Evolutionary conservation across 768 basidiomycete genomes (phyloP), one percentile per base, ranked within the genome.

Genomic region (Agaricus sinodeliciosus): DNA sequence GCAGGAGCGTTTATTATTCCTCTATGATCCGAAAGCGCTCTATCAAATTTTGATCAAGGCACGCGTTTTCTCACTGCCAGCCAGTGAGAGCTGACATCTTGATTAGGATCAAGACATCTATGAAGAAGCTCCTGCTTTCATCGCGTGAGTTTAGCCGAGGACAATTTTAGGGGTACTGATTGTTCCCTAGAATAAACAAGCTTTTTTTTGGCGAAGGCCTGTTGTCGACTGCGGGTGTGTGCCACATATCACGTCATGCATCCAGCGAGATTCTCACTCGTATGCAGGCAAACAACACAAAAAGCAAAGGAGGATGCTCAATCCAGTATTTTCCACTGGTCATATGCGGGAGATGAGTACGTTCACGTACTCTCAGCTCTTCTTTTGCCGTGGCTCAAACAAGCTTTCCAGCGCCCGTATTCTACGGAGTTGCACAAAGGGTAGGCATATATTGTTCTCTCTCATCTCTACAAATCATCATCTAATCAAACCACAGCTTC

Each of bases 11-110:
- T 61, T 67, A 48, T 66, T 79, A 9, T 71, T 72, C 52, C 65
- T 76, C 9, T 74, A 60, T 45, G 77, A 79, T 55, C 72, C 76
- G 0, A 67, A 66, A 37, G 76, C 76, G 1, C 54, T 79, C 48
- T 67, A 76, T 53, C 71, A 73, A 54, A 72, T 78, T 27, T 31
- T 74, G 6, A 65, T 77, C 46, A 78, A 76, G 61, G 77, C 73
- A 42, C n/a, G 49, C 28, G 12, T 9, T 19, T 3, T 3, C 37
- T 28, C 11, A 34, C n/a, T 4, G n/a, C n/a, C 7, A 16, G 16
- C 36, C 27, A n/a, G 19, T 48, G 31, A 27, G 16, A 34, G 49
- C 35, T 15, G 13, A 56, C 34, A 11, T 15, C 12, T 2, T 54
- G 19, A 11, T 19, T 37, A 71, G 69, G 68, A 69, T 55, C 65